Conservation (phyloP, 768 basidiomycete species). For the Leccinellum albellum region DNA sequence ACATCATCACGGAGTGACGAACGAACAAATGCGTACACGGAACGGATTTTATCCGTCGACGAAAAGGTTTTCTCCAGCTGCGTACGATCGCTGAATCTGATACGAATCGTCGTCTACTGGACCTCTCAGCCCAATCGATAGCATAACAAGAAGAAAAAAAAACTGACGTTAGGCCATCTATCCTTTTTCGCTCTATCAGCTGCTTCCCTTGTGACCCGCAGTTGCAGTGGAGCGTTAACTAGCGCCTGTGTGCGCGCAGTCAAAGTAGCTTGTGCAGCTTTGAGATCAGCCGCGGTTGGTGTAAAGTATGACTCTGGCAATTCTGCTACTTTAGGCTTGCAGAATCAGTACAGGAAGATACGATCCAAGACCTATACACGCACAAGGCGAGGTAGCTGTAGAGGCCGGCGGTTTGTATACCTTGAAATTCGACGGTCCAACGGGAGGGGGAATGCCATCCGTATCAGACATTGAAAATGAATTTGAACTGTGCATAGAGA, state of each 20-base stretch:
- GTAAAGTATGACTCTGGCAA: constrained; percentile 74
- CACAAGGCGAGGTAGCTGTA: constrained; percentile 31
- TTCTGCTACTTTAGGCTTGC: constrained; percentile 34
- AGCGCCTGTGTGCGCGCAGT: constrained; percentile 59
- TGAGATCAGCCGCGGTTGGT: constrained; percentile 68
- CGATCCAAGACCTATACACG: constrained; percentile 18
- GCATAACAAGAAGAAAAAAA: neutral
- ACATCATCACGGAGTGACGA: constrained; percentile 67
- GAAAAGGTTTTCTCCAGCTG: constrained; percentile 77
- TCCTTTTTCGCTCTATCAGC: constrained; percentile 55
- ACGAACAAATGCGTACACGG: constrained; percentile 83
- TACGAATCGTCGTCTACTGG: constrained; percentile 70
- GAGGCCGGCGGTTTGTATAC: constrained; percentile 45
- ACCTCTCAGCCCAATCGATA: constrained; percentile 16
- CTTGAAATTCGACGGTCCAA: constrained; percentile 36
- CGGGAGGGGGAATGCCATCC: neutral
- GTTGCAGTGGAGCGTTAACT: constrained; percentile 65
- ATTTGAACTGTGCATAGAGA: constrained; percentile 10
- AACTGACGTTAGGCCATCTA: constrained; percentile 66
- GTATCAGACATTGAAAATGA: constrained; percentile 27
- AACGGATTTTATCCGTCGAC: constrained; percentile 74
- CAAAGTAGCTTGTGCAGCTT: constrained; percentile 60
- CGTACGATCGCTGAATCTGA: constrained; percentile 78
- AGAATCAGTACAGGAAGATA: constrained; percentile 3
- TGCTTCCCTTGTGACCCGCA: constrained; percentile 61